phyloP scores from a whole-genome alignment of 2,329 filamentous ascomycete species.

The Cercospora canescens region DNA sequence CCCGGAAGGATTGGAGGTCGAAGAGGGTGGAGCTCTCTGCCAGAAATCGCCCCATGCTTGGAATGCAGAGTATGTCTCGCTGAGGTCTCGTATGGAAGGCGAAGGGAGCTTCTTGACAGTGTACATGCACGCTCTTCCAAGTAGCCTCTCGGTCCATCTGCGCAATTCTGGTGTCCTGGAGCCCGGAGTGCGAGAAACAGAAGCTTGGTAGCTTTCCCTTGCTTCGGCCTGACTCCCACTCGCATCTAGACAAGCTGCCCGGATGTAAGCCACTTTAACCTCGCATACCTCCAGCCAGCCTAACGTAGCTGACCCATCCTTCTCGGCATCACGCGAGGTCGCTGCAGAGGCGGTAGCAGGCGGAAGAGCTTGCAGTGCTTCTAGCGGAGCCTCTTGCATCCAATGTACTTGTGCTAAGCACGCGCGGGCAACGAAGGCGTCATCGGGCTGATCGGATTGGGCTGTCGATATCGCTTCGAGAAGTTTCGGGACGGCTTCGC shows the following conservation, averaged over 20 bases:
- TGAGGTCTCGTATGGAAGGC: slow-evolving; percentile 23
- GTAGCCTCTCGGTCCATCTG: slow-evolving; percentile 35
- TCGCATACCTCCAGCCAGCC: slow-evolving; percentile 81
- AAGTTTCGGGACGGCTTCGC: slow-evolving; percentile 43
- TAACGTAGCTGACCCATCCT: slow-evolving; percentile 18
- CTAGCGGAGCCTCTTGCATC: slow-evolving; percentile 64
- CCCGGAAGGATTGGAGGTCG: slow-evolving; percentile 35
- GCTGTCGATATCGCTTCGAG: slow-evolving; percentile 35
- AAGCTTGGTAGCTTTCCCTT: slow-evolving; percentile 24
- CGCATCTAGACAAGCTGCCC: slow-evolving; percentile 31
- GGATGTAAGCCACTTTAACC: slow-evolving; percentile 33
- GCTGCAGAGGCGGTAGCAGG: not conserved
- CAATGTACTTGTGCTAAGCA: slow-evolving; percentile 86
- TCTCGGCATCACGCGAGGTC: not conserved
- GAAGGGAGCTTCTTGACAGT: slow-evolving; percentile 26
- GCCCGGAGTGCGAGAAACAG: slow-evolving; percentile 28
- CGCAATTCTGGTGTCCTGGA: slow-evolving; percentile 33
- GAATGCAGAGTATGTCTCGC: slow-evolving; percentile 42
- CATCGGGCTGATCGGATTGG: slow-evolving; percentile 43
- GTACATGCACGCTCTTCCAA: slow-evolving; percentile 34
- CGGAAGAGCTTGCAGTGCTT: slow-evolving; percentile 53
- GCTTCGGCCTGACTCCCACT: slow-evolving; percentile 26
- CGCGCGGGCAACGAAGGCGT: slow-evolving; percentile 74
- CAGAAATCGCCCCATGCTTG: slow-evolving; percentile 70
- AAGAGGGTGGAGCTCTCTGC: slow-evolving; percentile 35